A percentile compares a stretch with the other conserved stretches of the same genome.
These are phyloP conservation scores for Cladophialophora psammophila DNA, from an alignment of 2,329 filamentous ascomycete genomes.

Conservation along the genomic window DNA sequence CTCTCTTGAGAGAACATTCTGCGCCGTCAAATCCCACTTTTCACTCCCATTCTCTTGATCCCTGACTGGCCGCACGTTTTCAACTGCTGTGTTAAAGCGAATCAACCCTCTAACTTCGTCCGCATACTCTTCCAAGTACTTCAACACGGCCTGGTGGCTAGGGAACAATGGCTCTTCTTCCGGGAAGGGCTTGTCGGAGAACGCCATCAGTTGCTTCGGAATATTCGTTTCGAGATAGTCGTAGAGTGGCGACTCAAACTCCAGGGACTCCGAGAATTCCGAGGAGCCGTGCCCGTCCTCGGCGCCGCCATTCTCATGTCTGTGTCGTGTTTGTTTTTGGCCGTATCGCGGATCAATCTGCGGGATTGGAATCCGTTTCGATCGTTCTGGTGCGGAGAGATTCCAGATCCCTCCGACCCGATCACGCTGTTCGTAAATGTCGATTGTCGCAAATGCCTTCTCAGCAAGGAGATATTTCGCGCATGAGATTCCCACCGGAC, in stretches of 20 bases:
- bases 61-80: slow-evolving; percentile 18
- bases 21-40: slow-evolving; percentile 61
- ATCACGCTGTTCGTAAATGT: slow-evolving; percentile 81
- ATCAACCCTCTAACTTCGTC: slow-evolving; percentile 72
- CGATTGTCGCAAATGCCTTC: slow-evolving; percentile 72
- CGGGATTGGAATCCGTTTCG: slow-evolving; percentile 69
- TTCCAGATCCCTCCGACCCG: slow-evolving; percentile 86
- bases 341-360: slow-evolving; percentile 66
- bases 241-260: slow-evolving; percentile 86
- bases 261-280: slow-evolving; percentile 50
- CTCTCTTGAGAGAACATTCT: slow-evolving; percentile 56
- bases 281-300: not conserved
- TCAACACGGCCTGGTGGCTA: slow-evolving; percentile 70
- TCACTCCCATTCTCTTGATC: slow-evolving; percentile 9
- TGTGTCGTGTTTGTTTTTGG: slow-evolving; percentile 53
- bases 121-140: slow-evolving; percentile 77
- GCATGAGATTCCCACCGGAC: slow-evolving; percentile 65
- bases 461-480: slow-evolving; percentile 82
- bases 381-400: slow-evolving; percentile 57
- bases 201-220: slow-evolving; percentile 80
- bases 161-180: slow-evolving; percentile 75
- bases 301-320: not conserved
- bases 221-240: slow-evolving; percentile 86
- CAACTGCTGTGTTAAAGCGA: slow-evolving; percentile 60
- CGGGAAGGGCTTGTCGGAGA: slow-evolving; percentile 73